Evolutionary conservation across 2,329 filamentous ascomycete species (phyloP).

Genomic region (Trichoderma brevicompactum): DNA sequence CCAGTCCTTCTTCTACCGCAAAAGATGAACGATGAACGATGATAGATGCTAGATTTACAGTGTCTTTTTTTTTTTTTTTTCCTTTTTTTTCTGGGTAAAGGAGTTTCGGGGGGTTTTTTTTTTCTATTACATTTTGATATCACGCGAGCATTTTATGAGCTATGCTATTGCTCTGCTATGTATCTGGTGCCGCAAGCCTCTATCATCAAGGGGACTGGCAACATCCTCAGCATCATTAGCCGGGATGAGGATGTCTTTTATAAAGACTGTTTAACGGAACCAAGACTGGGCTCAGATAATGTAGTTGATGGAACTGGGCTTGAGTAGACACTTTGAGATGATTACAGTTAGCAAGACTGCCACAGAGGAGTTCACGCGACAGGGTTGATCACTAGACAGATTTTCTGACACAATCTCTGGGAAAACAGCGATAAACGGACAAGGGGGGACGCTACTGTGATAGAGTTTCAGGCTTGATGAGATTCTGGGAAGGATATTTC

Average conservation of each 20-base stretch:
- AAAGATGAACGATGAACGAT: constrained; percentile 9
- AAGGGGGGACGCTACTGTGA: neutral
- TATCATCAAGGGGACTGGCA: neutral
- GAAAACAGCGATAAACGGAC: constrained; percentile 10
- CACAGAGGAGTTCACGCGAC: neutral
- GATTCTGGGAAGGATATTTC: neutral
- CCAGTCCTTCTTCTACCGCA: neutral
- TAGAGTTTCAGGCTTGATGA: constrained; percentile 4
- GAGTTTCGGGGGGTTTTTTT: constrained; percentile 2
- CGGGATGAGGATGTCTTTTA: neutral
- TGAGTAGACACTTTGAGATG: neutral
- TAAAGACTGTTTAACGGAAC: neutral
- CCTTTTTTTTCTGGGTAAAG: neutral
- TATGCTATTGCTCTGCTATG: constrained; percentile 2
- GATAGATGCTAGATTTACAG: constrained; percentile 21
- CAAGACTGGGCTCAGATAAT: neutral
- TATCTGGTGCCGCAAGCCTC: constrained; percentile 6
- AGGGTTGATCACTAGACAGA: constrained; percentile 1
- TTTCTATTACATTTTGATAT: neutral
- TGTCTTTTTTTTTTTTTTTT: neutral
- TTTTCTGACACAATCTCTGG: constrained; percentile 6
- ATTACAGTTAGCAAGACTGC: constrained; percentile 2
- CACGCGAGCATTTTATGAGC: constrained; percentile 2
- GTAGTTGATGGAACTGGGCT: constrained; percentile 7
- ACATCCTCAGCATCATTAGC: neutral